phyloP scores from a whole-genome alignment of 2,329 filamentous ascomycete genomes.

The Trichoderma afroharzianum region DNA sequence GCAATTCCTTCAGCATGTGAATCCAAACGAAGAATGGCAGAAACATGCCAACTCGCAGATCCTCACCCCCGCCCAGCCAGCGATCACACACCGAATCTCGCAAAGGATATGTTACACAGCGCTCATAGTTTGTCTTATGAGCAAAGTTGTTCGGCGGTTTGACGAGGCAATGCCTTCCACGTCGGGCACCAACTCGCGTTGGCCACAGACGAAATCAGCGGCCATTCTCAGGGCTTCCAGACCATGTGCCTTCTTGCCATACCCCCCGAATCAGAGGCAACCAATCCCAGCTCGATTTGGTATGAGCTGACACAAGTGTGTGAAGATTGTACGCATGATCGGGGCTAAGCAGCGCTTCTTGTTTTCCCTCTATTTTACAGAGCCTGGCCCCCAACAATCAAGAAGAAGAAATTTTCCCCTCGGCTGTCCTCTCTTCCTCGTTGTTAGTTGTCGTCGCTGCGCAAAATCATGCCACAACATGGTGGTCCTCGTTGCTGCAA shows the following conservation, averaged over 20 bases:
- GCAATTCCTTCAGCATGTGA: neutral
- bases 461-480: neutral
- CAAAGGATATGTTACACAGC: constrained; percentile 1
- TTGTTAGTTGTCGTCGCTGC: neutral
- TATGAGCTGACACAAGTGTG: constrained; percentile 9
- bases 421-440: neutral
- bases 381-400: neutral
- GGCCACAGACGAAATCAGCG: neutral
- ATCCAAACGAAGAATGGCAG: neutral
- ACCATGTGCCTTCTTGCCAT: constrained; percentile 18
- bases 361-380: constrained; percentile 8
- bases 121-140: constrained; percentile 1
- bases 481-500: neutral
- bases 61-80: neutral
- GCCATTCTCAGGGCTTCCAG: neutral
- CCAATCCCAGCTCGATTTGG: constrained; percentile 15
- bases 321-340: constrained; percentile 12
- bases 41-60: neutral
- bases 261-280: constrained; percentile 11
- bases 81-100: neutral
- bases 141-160: neutral
- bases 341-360: constrained; percentile 11
- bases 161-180: neutral
- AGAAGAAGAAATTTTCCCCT: neutral
- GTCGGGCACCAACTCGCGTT: neutral